Percentiles rank a stretch among this genome's conserved stretches.
phyloP scores from a whole-genome alignment of 495 filamentous ascomycete species.

The Penicillium ochrochloron region DNA sequence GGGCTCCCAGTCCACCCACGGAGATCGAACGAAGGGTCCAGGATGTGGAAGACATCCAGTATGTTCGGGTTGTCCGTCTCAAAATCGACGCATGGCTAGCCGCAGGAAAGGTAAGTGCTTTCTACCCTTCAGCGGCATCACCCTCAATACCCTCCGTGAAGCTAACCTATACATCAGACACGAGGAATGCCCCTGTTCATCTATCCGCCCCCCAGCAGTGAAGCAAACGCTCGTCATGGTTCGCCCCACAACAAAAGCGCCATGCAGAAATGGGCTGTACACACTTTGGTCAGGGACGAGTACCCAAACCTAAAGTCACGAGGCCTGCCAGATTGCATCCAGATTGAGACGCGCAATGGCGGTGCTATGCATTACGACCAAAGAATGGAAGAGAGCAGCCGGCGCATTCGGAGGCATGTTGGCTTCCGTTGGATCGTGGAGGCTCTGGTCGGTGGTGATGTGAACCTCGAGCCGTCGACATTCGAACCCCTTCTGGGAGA shows the following conservation, averaged over 20 bases:
- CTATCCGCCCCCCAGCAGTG: slow-evolving; percentile 20
- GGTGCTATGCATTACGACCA: slow-evolving; percentile 49
- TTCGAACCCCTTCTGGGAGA: slow-evolving; percentile 44
- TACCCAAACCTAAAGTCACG: slow-evolving; percentile 61
- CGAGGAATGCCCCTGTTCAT: slow-evolving; percentile 37
- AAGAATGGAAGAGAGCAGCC: slow-evolving; percentile 42
- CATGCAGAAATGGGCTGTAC: slow-evolving; percentile 67
- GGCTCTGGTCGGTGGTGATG: slow-evolving; percentile 62
- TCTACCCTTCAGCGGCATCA: background rate
- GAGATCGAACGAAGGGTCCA: slow-evolving; percentile 41
- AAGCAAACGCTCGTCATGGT: background rate
- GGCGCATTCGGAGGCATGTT: slow-evolving; percentile 51
- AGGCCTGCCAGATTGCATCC: slow-evolving; percentile 51
- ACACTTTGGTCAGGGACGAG: slow-evolving; percentile 68
- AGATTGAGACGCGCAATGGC: slow-evolving; percentile 54
- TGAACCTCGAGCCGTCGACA: slow-evolving; percentile 53
- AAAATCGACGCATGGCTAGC: slow-evolving; percentile 57
- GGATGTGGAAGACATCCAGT: slow-evolving; percentile 58
- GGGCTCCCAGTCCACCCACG: slow-evolving; percentile 40
- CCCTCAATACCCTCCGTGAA: no score
- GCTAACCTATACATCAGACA: slow-evolving; percentile 19
- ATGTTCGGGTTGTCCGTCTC: slow-evolving; percentile 53
- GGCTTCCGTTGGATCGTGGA: slow-evolving; percentile 76
- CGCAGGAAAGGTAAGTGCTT: slow-evolving; percentile 28
- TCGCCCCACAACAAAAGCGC: slow-evolving; percentile 39